Evolutionary conservation across 371 early-diverging fungal genomes (phyloP).

Genomic region (Chytridium lagenaria): DNA sequence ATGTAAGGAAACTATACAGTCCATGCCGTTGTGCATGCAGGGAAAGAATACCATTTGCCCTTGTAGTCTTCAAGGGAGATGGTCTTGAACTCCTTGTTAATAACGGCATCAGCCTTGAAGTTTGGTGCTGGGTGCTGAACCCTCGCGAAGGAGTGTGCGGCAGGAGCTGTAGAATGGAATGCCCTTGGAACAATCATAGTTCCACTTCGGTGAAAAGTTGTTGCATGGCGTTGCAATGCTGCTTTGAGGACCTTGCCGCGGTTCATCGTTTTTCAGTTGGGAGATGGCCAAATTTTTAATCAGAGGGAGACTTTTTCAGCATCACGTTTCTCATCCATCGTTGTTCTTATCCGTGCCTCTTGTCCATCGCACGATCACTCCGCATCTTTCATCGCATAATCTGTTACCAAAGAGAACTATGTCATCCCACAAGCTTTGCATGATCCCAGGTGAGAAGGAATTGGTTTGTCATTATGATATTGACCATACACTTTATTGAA

Average conservation of each 20-base stretch:
- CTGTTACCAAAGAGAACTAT: background rate
- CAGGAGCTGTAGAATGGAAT: background rate
- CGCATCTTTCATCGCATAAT: background rate
- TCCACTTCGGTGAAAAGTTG: too few species aligned
- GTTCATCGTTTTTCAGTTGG: too few species aligned
- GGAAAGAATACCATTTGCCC: conserved; percentile 59
- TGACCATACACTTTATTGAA: too few species aligned
- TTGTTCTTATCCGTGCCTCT: background rate
- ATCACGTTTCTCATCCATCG: too few species aligned
- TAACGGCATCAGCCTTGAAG: conserved; percentile 11
- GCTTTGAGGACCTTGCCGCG: too few species aligned
- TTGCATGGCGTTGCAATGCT: too few species aligned
- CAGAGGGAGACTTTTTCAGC: too few species aligned
- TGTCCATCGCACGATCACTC: background rate
- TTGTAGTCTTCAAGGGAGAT: conserved; percentile 84
- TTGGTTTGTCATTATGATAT: too few species aligned
- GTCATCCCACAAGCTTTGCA: too few species aligned
- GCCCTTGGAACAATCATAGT: background rate
- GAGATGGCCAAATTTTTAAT: too few species aligned
- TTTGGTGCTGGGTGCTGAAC: background rate
- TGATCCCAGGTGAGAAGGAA: conserved; percentile 64
- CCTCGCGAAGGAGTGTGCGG: background rate
- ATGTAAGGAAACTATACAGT: background rate
- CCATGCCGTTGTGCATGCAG: too few species aligned
- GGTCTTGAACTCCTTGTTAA: conserved; percentile 47